Percentiles rank a stretch among this genome's conserved stretches.
Evolutionary conservation across 495 filamentous ascomycete genomes (phyloP).

Genomic region (Wilcoxina mikolae): DNA sequence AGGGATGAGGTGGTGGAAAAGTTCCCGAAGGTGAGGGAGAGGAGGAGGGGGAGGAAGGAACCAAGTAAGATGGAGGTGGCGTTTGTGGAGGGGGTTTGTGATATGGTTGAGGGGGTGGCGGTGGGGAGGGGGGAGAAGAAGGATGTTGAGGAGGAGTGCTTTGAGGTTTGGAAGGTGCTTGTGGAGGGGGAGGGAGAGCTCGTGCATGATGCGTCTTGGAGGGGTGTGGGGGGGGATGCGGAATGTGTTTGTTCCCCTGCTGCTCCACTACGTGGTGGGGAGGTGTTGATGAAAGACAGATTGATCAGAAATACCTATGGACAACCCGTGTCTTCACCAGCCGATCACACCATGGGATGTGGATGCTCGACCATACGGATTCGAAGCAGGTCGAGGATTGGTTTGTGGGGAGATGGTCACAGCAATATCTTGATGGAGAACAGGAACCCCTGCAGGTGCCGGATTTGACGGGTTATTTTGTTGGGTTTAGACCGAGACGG

Average conservation of each 20-base stretch:
- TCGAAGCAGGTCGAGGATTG: neutral
- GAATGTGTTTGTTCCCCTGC: neutral
- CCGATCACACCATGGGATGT: neutral
- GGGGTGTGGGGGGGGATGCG: neutral
- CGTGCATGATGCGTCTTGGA: neutral
- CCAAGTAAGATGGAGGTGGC: neutral
- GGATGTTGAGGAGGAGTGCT: neutral
- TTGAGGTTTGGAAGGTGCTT: neutral
- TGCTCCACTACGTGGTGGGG: neutral
- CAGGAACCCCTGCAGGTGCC: neutral
- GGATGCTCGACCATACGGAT: neutral
- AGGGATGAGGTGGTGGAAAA: neutral
- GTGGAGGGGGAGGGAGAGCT: neutral
- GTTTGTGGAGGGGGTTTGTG: neutral
- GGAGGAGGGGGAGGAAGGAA: neutral
- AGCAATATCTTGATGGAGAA: neutral
- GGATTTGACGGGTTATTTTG: neutral
- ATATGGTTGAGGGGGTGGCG: neutral
- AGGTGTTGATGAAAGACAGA: neutral
- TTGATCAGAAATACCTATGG: neutral
- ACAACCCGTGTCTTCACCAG: neutral
- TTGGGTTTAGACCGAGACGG: neutral
- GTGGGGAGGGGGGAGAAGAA: neutral
- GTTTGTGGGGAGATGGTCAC: neutral
- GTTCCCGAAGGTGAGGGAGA: neutral